Evolutionary conservation across 2,329 filamentous ascomycete species (phyloP), one percentile per base, ranked within the genome.

Genomic region (Fusarium sp.): DNA sequence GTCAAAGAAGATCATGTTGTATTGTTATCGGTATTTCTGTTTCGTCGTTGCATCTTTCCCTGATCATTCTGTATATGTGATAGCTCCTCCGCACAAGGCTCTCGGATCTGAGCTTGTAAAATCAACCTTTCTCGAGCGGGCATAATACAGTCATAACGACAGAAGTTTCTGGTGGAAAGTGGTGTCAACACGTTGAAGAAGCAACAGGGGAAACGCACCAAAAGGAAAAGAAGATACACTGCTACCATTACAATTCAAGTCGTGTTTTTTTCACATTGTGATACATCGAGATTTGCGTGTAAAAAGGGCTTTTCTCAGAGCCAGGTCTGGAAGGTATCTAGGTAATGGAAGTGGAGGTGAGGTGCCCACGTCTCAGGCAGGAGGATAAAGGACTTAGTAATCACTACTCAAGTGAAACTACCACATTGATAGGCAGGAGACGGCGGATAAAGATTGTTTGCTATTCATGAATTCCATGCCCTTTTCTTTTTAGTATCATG

Each of bases 271-370:
- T 38, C 18, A 11, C n/a, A 2, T 12, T 38, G 18, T 38, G n/a
- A 38, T n/a, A 38, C 18, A 0, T 38, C 6, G 18, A 38, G 34
- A 6, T n/a, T 2, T 38, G 9, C 11, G 5, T 6, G 9, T n/a
- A 18, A 3, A 10, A 7, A 38, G 2, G 16, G 1, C 9, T 11
- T 38, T 38, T n/a, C 18, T 11, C 3, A 11, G 1, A n/a, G 9
- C 18, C 34, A 38, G 34, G 34, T 38, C 18, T n/a, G 34, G 34
- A 38, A 38, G 18, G 34, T 7, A 24, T 5, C 22, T 22, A 38
- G 18, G 34, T 7, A 22, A 5, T n/a, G 22, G 3, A 4, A 18
- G 18, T n/a, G 34, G 18, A 38, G 34, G 34, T n/a, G 34, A 38
- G 10, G 9, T 38, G 34, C 18, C 34, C n/a, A 11, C 34, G 9